Base-by-base conservation (phyloP, 2,329 filamentous ascomycete species). In the Raffaelea ambrosiae region DNA sequence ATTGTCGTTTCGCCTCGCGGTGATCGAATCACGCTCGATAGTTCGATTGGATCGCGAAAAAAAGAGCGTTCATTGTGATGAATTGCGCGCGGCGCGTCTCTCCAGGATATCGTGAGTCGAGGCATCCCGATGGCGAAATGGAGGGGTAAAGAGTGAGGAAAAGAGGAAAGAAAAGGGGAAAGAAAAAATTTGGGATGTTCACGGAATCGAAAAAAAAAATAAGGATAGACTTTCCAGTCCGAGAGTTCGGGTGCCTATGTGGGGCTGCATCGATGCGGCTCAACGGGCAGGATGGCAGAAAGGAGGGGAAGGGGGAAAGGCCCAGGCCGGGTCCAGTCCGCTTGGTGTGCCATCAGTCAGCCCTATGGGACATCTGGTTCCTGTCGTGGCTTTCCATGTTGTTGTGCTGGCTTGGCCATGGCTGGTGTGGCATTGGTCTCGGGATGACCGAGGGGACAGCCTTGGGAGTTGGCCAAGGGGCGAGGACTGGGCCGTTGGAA, bases 221-320 rank as follows among this genome's bases (percentile, higher is more conserved):
- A n/a, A 45, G 47, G 51, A 49, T 51, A 53, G 41, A 45, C 47
- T 47, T 50, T n/a, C 18, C 35, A 41, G 45, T 47, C 47, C n/a
- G 36, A 31, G 39, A 51, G 39, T 43, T 49, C 43, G 48, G 46
- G 33, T 47, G 43, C 44, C 47, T 41, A 53, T 55, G 53, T 55
- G 53, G 51, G 52, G 53, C 53, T 46, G 43, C 35, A 45, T 50
- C 48, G 53, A 51, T 52, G 50, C 51, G 52, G 53, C 51, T 54
- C 48, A 36, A 45, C 20, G 14, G 13, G 8, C 14, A 38, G 35
- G 35, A 38, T 29, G 18, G 20, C 16, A 36, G 31, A 36, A 35
- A 44, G 40, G 21, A 29, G 40, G 22, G 40, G 21, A 29, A n/a
- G 16, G 20, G 20, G 39, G 40, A 4, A 40, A 20, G 13, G 35